These are phyloP conservation scores for Teunomyces kruisii DNA, from an alignment of 805 yeast genomes.

Conservation along the genomic window DNA sequence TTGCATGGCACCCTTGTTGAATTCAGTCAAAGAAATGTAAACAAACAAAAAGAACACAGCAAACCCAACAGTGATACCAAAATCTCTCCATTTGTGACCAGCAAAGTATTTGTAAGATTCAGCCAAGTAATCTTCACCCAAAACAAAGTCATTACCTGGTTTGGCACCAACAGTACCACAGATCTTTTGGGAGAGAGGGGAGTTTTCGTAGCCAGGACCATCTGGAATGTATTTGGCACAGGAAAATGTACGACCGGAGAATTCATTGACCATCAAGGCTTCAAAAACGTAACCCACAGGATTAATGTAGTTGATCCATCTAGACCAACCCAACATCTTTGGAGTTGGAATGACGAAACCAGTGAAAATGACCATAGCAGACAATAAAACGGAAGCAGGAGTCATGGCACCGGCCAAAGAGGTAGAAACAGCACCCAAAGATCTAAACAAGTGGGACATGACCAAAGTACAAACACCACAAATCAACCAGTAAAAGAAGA, in stretches of 20 bases:
- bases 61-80: conserved; percentile 61
- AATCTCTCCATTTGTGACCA: conserved; percentile 61
- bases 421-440: conserved; percentile 43
- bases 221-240: conserved; percentile 52
- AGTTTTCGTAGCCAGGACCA: conserved; percentile 36
- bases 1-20: conserved; percentile 60
- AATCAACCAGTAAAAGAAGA: conserved; percentile 52
- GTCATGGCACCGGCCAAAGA: conserved; percentile 44
- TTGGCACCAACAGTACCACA: conserved; percentile 25
- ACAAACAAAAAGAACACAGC: conserved; percentile 51
- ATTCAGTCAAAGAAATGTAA: conserved; percentile 57
- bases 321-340: conserved; percentile 57
- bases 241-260: conserved; percentile 42
- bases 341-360: conserved; percentile 45
- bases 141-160: conserved; percentile 21
- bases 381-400: conserved; percentile 44
- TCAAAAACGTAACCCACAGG: conserved; percentile 48
- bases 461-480: conserved; percentile 44
- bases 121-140: conserved; percentile 30
- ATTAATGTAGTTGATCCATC: conserved; percentile 46
- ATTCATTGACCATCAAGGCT: conserved; percentile 58
- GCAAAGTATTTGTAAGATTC: conserved; percentile 44
- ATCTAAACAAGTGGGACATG: conserved; percentile 51
- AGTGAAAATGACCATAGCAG: conserved; percentile 57
- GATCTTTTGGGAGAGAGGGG: conserved; percentile 33